Evolutionary conservation across 1,139 yeast genomes (phyloP).

Genomic region (Pneumocystis jirovecii): DNA sequence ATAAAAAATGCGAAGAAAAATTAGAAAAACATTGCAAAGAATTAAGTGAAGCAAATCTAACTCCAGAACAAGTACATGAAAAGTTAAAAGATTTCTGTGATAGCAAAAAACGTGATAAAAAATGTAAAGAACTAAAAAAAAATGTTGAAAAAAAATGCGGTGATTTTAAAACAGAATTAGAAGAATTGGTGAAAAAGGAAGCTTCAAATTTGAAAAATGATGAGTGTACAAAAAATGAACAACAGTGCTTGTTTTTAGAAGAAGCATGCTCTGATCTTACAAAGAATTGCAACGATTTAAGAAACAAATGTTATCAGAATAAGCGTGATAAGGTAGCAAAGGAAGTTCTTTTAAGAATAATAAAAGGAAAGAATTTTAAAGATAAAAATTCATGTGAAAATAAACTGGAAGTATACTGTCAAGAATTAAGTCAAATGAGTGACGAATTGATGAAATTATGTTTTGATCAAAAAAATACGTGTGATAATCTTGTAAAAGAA

Average conservation of each 20-base stretch:
- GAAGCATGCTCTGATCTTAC: not conserved
- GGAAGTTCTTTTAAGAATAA: not conserved
- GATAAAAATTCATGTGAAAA: not conserved
- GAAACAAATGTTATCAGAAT: not conserved
- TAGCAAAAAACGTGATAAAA: not conserved
- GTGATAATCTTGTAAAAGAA: not conserved
- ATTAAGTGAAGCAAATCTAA: not conserved
- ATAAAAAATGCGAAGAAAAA: not conserved
- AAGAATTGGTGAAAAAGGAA: not conserved
- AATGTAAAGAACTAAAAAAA: not conserved
- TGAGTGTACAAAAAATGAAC: not conserved
- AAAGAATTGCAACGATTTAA: not conserved
- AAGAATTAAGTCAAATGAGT: not conserved
- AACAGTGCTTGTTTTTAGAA: not conserved
- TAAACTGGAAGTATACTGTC: not conserved
- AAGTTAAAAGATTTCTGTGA: not conserved
- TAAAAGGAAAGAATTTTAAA: not conserved
- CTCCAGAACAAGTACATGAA: not conserved
- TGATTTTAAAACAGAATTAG: not conserved
- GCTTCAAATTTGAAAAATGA: not conserved
- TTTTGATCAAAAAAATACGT: not conserved
- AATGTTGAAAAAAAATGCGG: not conserved
- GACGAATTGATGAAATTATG: not conserved
- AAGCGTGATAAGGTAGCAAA: not conserved
- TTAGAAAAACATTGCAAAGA: not conserved